A percentile compares a stretch with the other conserved stretches of the same genome.
Conservation (phyloP, 2,329 filamentous ascomycete species). For the Lachnellula suecica region DNA sequence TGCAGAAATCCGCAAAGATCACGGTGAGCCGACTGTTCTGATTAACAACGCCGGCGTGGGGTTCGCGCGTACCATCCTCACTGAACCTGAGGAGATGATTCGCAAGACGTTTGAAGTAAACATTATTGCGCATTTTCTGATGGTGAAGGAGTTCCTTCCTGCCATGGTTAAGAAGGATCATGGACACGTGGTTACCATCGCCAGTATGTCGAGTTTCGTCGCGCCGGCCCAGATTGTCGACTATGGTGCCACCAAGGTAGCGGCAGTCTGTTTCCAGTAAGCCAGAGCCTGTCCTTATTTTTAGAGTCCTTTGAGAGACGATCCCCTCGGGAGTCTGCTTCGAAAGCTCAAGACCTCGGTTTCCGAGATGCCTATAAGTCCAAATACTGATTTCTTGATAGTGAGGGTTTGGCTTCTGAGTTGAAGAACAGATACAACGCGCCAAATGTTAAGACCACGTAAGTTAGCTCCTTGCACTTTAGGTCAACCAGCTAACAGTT, state of each 20-base stretch:
- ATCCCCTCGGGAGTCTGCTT: too few species aligned
- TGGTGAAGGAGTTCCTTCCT: conserved; percentile 65
- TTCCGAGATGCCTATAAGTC: too few species aligned
- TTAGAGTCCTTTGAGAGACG: too few species aligned
- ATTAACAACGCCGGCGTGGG: conserved; percentile 71
- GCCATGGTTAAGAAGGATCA: conserved; percentile 63
- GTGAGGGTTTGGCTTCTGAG: conserved; percentile 63
- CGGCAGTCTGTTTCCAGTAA: conserved; percentile 61
- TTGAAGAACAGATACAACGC: conserved; percentile 60
- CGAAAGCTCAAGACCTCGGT: too few species aligned
- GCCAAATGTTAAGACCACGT: conserved; percentile 51
- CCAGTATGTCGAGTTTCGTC: conserved; percentile 38
- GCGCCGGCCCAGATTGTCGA: conserved; percentile 43
- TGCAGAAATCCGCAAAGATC: conserved; percentile 47
- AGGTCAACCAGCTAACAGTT: not conserved
- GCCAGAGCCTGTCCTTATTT: too few species aligned
- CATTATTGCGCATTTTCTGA: conserved; percentile 63
- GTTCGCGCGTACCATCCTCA: conserved; percentile 58
- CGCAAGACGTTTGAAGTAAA: conserved; percentile 71
- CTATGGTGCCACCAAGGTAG: conserved; percentile 68
- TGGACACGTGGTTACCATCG: conserved; percentile 70
- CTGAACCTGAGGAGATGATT: conserved; percentile 53
- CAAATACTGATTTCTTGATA: too few species aligned
- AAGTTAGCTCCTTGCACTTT: conserved; percentile 10
- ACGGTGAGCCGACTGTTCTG: conserved; percentile 67